Evolutionary conservation across 2,329 filamentous ascomycete species (phyloP).

Genomic region (Neofusicoccum cordaticola): DNA sequence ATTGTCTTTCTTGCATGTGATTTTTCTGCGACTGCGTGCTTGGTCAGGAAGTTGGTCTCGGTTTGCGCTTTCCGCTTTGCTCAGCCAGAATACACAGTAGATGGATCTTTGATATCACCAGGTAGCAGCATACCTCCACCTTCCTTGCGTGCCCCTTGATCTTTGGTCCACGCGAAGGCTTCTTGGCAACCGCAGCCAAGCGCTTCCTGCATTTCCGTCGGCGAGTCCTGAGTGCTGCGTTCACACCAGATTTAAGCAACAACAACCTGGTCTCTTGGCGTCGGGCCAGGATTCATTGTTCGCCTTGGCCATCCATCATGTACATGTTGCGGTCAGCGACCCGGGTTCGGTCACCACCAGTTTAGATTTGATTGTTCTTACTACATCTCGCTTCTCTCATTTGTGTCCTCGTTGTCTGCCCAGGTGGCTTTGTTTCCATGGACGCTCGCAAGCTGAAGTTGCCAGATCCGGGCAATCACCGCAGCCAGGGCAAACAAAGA

Average conservation of each 20-base stretch:
- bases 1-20: slow-evolving; percentile 15
- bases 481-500: slow-evolving; percentile 3
- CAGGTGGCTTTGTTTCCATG: neutral
- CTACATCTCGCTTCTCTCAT: neutral
- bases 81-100: slow-evolving; percentile 14
- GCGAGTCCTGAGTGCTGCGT: neutral
- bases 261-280: neutral
- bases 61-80: slow-evolving; percentile 6
- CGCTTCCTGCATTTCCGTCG: neutral
- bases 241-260: neutral
- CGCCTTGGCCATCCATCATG: neutral
- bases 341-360: neutral
- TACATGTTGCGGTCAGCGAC: neutral
- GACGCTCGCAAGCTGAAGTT: neutral
- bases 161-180: slow-evolving; percentile 2
- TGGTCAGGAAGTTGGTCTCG: neutral
- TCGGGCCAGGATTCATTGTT: neutral
- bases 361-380: neutral
- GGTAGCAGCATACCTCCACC: slow-evolving; percentile 2
- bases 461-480: neutral
- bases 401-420: neutral
- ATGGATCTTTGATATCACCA: slow-evolving; percentile 15
- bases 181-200: slow-evolving; percentile 1
- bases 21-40: slow-evolving; percentile 14
- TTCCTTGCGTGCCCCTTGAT: neutral